Evolutionary conservation across 345 rosid genomes (phyloP).

Genomic region (Salix arbutifolia): DNA sequence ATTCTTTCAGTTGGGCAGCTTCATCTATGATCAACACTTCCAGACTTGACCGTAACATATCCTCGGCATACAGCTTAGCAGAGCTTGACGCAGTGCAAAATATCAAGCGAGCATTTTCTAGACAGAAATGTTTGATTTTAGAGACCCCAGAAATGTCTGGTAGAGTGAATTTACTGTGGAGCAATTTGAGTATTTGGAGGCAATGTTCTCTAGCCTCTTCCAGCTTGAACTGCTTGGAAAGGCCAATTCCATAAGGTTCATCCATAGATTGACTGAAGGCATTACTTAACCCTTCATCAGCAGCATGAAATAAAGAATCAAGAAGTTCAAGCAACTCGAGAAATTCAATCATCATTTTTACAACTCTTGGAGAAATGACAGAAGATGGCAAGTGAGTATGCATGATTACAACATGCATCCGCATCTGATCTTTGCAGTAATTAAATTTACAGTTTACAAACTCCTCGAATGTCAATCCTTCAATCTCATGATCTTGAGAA

Average conservation of each 20-base stretch:
- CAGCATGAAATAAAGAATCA: not conserved
- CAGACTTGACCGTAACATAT: not conserved
- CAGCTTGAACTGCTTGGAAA: not conserved
- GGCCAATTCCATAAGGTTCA: not conserved
- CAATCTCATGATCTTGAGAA: too few species aligned
- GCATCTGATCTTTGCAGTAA: conserved; percentile 1
- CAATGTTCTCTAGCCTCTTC: not conserved
- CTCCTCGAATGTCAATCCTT: conserved; percentile 7
- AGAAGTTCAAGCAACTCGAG: conserved; percentile 15
- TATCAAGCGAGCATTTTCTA: conserved; percentile 4
- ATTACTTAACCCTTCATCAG: not conserved
- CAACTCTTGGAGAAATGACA: conserved; percentile 22
- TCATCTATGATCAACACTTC: conserved; percentile 8
- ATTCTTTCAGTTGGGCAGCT: conserved; percentile 17
- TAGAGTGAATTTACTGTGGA: not conserved
- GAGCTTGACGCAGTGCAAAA: conserved; percentile 12
- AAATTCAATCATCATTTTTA: conserved; percentile 18
- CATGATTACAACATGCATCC: conserved; percentile 21
- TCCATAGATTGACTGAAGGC: not conserved
- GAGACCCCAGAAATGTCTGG: not conserved
- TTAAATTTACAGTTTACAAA: conserved; percentile 19
- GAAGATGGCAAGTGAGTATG: conserved; percentile 37
- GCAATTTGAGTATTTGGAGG: not conserved
- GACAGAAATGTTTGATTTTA: not conserved
- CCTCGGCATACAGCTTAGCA: not conserved